Conservation (phyloP, 1,284 basidiomycete genomes). For the Cystobasidium slooffiae region DNA sequence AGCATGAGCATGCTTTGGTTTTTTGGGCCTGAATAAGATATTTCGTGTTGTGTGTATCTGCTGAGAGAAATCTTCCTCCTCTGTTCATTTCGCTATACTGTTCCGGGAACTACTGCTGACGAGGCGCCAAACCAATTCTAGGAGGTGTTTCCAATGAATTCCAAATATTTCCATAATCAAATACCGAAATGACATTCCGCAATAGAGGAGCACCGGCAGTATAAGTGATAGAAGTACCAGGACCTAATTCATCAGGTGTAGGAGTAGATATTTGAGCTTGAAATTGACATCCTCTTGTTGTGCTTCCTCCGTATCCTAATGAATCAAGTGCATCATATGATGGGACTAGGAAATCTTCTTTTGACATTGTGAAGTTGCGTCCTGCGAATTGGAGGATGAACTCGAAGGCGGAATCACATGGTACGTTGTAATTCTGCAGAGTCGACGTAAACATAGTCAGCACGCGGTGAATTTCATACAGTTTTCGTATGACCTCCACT, state of each 20-base stretch:
- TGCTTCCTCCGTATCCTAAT: constrained; percentile 11
- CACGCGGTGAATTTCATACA: neutral
- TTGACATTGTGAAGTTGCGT: constrained; percentile 34
- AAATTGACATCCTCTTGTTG: constrained; percentile 38
- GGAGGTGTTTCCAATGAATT: constrained; percentile 29
- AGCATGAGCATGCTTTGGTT: no score
- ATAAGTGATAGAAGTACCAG: constrained; percentile 39
- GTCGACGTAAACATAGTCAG: neutral
- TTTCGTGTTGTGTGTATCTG: no score
- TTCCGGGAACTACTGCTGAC: neutral
- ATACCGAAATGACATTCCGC: constrained; percentile 34
- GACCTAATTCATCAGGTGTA: constrained; percentile 31
- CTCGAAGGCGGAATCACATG: constrained; percentile 29
- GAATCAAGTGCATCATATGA: constrained; percentile 34
- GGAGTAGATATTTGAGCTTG: constrained; percentile 32
- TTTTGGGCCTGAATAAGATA: no score
- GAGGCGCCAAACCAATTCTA: constrained; percentile 25
- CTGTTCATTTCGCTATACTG: no score
- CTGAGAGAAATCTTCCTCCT: no score
- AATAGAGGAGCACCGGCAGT: constrained; percentile 30
- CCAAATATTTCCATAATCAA: constrained; percentile 38
- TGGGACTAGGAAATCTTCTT: constrained; percentile 32
- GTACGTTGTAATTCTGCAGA: constrained; percentile 23
- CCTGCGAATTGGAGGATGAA: constrained; percentile 27
- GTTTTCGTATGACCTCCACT: no score